Evolutionary conservation across 2,329 filamentous ascomycete genomes (phyloP).

Genomic region (Paraphoma chrysanthemicola): DNA sequence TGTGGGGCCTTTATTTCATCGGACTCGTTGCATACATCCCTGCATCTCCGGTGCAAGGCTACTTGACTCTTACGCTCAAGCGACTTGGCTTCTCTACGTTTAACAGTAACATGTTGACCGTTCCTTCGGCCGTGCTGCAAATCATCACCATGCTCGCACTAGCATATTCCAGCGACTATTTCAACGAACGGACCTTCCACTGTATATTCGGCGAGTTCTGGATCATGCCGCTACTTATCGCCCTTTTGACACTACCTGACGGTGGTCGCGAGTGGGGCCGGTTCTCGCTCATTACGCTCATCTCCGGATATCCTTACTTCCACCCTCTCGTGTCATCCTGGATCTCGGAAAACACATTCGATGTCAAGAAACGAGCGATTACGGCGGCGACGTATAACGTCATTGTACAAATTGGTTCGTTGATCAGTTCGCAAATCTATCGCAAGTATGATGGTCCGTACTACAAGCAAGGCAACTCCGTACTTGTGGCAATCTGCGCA

Average conservation of each 20-base stretch:
- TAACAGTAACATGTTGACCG: slow-evolving; percentile 51
- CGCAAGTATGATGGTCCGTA: slow-evolving; percentile 61
- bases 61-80: slow-evolving; percentile 51
- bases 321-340: slow-evolving; percentile 68
- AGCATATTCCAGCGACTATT: slow-evolving; percentile 55
- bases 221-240: slow-evolving; percentile 50
- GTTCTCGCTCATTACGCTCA: slow-evolving; percentile 48
- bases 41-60: slow-evolving; percentile 45
- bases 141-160: slow-evolving; percentile 57
- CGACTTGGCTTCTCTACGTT: slow-evolving; percentile 51
- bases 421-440: slow-evolving; percentile 57
- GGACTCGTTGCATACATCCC: slow-evolving; percentile 50
- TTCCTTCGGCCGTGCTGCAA: slow-evolving; percentile 55
- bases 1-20: slow-evolving; percentile 63
- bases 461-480: slow-evolving; percentile 61
- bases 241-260: slow-evolving; percentile 43
- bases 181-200: slow-evolving; percentile 61
- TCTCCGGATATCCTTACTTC: slow-evolving; percentile 51
- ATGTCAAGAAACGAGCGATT: slow-evolving; percentile 67
- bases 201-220: slow-evolving; percentile 51
- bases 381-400: slow-evolving; percentile 70
- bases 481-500: slow-evolving; percentile 58
- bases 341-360: slow-evolving; percentile 68
- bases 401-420: slow-evolving; percentile 49
- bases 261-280: slow-evolving; percentile 46